These are phyloP conservation scores for Heliosperma pusillum DNA, from an alignment of 148 eudicot species.

Conservation along the genomic window DNA sequence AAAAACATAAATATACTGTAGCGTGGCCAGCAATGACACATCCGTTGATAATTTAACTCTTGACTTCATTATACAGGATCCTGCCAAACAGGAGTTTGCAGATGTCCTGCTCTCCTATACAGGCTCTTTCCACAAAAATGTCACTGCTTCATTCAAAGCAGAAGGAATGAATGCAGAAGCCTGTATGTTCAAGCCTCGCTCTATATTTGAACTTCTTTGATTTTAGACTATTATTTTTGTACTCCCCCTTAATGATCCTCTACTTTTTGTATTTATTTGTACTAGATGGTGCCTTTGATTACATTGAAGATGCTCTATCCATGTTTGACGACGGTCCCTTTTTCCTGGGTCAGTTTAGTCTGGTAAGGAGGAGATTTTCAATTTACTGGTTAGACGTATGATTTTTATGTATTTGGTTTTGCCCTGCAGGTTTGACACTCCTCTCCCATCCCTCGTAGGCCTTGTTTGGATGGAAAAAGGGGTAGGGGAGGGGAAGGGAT, in stretches of 20 bases:
- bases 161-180: conserved; percentile 49
- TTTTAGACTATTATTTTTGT: neutral
- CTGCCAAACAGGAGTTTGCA: conserved; percentile 47
- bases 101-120: conserved; percentile 49
- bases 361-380: conserved; percentile 36
- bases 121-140: conserved; percentile 51
- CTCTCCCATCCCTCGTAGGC: no score
- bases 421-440: no score
- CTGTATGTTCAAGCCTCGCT: conserved; percentile 41
- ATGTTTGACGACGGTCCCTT: conserved; percentile 61
- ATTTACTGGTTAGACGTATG: neutral
- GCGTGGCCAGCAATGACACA: neutral
- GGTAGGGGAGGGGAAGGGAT: no score
- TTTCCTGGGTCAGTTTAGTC: conserved; percentile 56
- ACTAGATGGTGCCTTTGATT: conserved; percentile 61
- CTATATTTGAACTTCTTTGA: neutral
- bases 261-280: conserved; percentile 11
- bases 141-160: conserved; percentile 49
- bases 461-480: no score
- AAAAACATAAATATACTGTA: neutral
- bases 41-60: conserved; percentile 1
- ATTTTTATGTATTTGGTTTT: neutral
- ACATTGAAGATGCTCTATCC: conserved; percentile 54
- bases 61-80: conserved; percentile 40
- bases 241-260: neutral